phyloP scores from a whole-genome alignment of 1,139 yeast genomes.

The Suhomyces bolitotheri region DNA sequence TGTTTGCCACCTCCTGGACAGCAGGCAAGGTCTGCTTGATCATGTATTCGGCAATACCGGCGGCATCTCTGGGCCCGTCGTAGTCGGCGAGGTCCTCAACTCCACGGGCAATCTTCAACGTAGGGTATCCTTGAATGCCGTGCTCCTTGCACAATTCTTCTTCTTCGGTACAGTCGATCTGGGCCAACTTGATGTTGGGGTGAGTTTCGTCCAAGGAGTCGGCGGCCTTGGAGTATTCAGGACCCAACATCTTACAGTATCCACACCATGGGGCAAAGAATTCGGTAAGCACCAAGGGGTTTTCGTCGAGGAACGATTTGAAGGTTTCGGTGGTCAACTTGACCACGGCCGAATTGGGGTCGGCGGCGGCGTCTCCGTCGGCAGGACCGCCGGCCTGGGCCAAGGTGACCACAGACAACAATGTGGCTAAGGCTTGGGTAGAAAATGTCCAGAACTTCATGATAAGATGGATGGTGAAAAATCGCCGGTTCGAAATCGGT shows the following conservation, averaged over 20 bases:
- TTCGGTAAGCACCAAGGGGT: slow-evolving; percentile 87
- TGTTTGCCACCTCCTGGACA: slow-evolving; percentile 54
- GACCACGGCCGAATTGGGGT: slow-evolving; percentile 85
- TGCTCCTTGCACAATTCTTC: slow-evolving; percentile 73
- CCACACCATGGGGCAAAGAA: slow-evolving; percentile 99
- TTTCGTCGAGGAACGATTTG: slow-evolving; percentile 61
- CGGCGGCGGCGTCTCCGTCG: slow-evolving; percentile 67
- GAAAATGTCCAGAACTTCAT: slow-evolving; percentile 49
- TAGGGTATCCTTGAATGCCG: slow-evolving; percentile 88
- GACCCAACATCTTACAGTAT: slow-evolving; percentile 92
- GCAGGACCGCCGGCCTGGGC: slow-evolving; percentile 41
- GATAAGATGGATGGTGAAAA: slow-evolving; percentile 6
- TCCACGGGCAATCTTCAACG: slow-evolving; percentile 77
- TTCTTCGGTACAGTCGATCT: slow-evolving; percentile 90
- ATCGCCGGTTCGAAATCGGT: slow-evolving; percentile 1
- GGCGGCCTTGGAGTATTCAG: slow-evolving; percentile 88
- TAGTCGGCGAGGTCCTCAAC: slow-evolving; percentile 35
- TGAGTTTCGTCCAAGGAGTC: slow-evolving; percentile 60
- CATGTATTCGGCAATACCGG: slow-evolving; percentile 78
- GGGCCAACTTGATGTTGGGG: slow-evolving; percentile 73
- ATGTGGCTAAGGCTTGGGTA: slow-evolving; percentile 38
- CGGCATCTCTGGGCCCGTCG: slow-evolving; percentile 82
- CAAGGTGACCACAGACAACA: slow-evolving; percentile 39
- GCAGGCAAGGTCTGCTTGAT: slow-evolving; percentile 80
- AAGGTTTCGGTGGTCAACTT: slow-evolving; percentile 65